Evolutionary conservation across 805 yeast genomes (phyloP).

Genomic region (Lachancea sp.): DNA sequence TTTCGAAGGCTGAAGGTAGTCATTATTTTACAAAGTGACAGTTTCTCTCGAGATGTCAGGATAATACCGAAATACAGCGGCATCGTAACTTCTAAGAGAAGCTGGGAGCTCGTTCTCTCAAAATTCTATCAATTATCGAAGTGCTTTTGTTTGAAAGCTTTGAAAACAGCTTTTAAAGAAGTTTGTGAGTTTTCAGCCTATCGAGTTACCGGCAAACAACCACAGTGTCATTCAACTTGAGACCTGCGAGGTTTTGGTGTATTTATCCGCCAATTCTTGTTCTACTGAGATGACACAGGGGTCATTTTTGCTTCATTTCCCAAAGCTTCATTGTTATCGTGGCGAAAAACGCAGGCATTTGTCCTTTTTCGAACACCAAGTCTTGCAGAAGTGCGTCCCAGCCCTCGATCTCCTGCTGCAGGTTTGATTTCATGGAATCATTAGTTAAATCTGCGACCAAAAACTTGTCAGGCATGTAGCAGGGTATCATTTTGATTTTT

Average conservation of each 20-base stretch:
- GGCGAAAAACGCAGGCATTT: conserved; percentile 72
- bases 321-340: conserved; percentile 64
- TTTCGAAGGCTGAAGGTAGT: background rate
- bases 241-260: too few relatives aligned
- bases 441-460: conserved; percentile 52
- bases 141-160: too few relatives aligned
- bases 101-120: too few relatives aligned
- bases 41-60: too few relatives aligned
- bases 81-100: too few relatives aligned
- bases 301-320: conserved; percentile 31
- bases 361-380: conserved; percentile 64
- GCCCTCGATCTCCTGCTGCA: conserved; percentile 27
- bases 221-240: too few relatives aligned
- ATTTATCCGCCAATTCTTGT: background rate
- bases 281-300: background rate
- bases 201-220: too few relatives aligned
- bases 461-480: conserved; percentile 38
- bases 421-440: conserved; percentile 47
- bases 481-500: conserved; percentile 48
- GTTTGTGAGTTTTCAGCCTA: too few relatives aligned
- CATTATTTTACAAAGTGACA: background rate
- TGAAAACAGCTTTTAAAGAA: too few relatives aligned
- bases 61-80: too few relatives aligned
- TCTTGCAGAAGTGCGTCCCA: conserved; percentile 49
- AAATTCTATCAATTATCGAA: too few relatives aligned